Evolutionary conservation across 2,329 filamentous ascomycete species (phyloP).

Genomic region (Hypoxylon rubiginosum): DNA sequence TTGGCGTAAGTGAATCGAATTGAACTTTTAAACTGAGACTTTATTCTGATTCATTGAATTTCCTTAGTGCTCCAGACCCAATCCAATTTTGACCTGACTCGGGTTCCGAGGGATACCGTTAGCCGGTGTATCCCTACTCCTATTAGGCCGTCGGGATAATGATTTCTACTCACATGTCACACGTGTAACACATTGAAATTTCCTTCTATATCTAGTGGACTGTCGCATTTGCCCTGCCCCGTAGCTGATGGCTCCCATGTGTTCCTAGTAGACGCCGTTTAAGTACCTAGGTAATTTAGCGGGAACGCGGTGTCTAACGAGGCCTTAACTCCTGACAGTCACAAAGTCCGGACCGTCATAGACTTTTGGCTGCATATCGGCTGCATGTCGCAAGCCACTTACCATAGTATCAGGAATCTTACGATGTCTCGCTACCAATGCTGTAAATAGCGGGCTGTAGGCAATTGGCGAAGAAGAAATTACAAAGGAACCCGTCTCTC

Average conservation of each 20-base stretch:
- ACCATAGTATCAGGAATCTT: background rate
- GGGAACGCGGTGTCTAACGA: slow-evolving; percentile 3
- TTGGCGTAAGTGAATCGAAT: too few relatives aligned
- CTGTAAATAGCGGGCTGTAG: background rate
- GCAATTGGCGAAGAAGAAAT: background rate
- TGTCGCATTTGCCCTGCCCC: background rate
- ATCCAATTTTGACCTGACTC: background rate
- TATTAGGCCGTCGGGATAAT: slow-evolving; percentile 1
- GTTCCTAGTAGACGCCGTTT: background rate
- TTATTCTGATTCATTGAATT: background rate
- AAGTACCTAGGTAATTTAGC: background rate
- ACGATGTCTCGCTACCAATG: background rate
- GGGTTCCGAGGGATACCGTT: background rate
- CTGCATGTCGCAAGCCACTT: background rate
- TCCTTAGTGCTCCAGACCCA: too few relatives aligned
- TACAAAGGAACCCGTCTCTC: background rate
- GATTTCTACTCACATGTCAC: background rate
- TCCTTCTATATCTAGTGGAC: background rate
- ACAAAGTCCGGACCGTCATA: slow-evolving; percentile 21
- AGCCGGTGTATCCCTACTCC: background rate
- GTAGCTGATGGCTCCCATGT: background rate
- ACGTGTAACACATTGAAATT: too few relatives aligned
- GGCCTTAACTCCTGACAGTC: slow-evolving; percentile 16
- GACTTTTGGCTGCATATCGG: background rate
- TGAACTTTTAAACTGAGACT: too few relatives aligned